Conservation (phyloP, 495 filamentous ascomycete genomes). For the Haplographium delicatum region DNA sequence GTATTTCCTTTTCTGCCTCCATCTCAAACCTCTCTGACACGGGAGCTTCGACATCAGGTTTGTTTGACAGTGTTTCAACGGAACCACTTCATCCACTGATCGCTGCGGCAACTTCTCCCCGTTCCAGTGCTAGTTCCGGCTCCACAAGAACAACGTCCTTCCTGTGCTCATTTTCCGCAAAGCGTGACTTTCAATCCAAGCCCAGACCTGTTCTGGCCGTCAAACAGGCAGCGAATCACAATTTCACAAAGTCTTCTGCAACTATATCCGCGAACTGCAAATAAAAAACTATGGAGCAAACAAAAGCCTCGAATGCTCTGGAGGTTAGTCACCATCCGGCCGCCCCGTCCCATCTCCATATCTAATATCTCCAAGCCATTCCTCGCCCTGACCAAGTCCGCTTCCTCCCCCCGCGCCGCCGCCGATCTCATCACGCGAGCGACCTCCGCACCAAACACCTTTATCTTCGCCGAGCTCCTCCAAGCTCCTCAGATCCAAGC, state of each 20-base stretch:
- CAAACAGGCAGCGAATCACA: conserved; percentile 24
- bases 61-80: background rate
- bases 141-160: background rate
- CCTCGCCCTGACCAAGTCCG: conserved; percentile 79
- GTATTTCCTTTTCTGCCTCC: too few species aligned
- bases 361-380: conserved; percentile 55
- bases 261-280: conserved; percentile 4
- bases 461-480: conserved; percentile 91
- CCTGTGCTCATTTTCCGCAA: background rate
- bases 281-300: conserved; percentile 92
- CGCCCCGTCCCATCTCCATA: background rate
- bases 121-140: background rate
- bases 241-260: background rate
- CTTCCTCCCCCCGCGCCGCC: conserved; percentile 74
- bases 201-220: conserved; percentile 13
- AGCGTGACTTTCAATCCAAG: conserved; percentile 2
- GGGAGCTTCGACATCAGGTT: too few species aligned
- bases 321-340: conserved; percentile 44
- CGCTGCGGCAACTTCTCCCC: too few species aligned
- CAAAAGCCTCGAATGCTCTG: conserved; percentile 78
- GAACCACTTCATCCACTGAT: too few species aligned
- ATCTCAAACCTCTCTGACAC: too few species aligned
- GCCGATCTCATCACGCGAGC: conserved; percentile 84
- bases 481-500: conserved; percentile 75
- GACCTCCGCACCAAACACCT: conserved; percentile 81